Base-by-base conservation (phyloP, 1,284 basidiomycete species). In the Cryptococcus maquisensis region DNA sequence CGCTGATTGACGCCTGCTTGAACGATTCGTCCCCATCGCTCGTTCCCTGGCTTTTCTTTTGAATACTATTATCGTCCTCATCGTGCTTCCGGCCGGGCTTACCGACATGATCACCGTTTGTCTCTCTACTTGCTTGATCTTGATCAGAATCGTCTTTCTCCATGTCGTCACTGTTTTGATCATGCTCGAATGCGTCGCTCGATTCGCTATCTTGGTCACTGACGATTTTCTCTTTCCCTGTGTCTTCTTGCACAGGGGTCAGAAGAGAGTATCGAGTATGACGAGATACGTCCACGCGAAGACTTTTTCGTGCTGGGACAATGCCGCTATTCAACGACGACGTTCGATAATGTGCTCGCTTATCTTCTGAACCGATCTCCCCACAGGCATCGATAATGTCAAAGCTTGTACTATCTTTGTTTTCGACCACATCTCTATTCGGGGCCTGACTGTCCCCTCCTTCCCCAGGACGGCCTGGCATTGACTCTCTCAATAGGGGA, bases 301-400 rank as follows among this genome's bases (percentile, higher is more conserved):
- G 16, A 7, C 6, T 40, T 2, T 40, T 6, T n/a, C 8, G 8
- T 40, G n/a, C 20, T 40, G n/a, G 39, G 39, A 1, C 7, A 32
- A 2, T 32, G 3, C 28, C 10, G 28, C 10, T 10, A 10, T 32
- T 32, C 28, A 32, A 32, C 28, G 28, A 9, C 5, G 26, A 28
- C 9, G 26, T 28, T 28, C 28, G 28, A 10, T 4, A 10, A 4
- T 6, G 28, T 10, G n/a, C n/a, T n/a, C n/a, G n/a, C n/a, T n/a
- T n/a, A 23, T 49, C 32, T n/a, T 49, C 47, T 1, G 26, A 7
- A 9, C 10, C 26, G 12, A 18, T 23, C 13, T 43, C 42, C 7
- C 35, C 51, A 26, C 48, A 53, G 7, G 51, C 20, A n/a, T 45
- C 47, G 24, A 53, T 53, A 24, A 53, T 48, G 21, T 53, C 51